A percentile compares a stretch with the other conserved stretches of the same genome.
These are phyloP conservation scores for Diddensiella transvaalensis DNA, from an alignment of 805 yeast species.

Conservation along the genomic window DNA sequence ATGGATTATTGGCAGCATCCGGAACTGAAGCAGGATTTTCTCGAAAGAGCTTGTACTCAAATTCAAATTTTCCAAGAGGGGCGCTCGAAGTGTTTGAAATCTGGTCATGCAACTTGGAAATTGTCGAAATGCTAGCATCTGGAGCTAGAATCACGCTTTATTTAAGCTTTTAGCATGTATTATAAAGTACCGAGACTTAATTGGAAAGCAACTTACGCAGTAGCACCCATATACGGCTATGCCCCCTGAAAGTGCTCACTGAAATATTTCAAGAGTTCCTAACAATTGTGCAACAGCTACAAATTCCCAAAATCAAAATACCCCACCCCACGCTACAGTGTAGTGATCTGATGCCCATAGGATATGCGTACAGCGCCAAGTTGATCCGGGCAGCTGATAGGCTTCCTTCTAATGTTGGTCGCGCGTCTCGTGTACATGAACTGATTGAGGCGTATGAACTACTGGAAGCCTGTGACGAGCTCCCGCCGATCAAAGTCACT, in stretches of 20 bases:
- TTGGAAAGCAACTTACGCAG: slow-evolving; percentile 4
- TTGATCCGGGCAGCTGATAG: slow-evolving; percentile 34
- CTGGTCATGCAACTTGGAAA: slow-evolving; percentile 66
- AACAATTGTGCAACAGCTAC: no score
- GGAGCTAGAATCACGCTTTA: slow-evolving; percentile 16
- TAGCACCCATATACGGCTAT: slow-evolving; percentile 1
- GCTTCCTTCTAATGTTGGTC: slow-evolving; percentile 51
- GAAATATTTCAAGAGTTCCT: no score
- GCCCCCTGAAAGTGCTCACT: no score
- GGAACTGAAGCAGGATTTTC: slow-evolving; percentile 50
- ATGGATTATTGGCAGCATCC: not conserved
- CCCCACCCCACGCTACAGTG: not conserved
- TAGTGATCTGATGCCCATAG: slow-evolving; percentile 16
- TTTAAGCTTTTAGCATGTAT: not conserved
- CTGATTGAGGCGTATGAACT: slow-evolving; percentile 44
- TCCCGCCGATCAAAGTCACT: slow-evolving; percentile 31
- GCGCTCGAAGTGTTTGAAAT: slow-evolving; percentile 65
- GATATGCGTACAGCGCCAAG: slow-evolving; percentile 24
- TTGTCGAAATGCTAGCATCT: slow-evolving; percentile 38
- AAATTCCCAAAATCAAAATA: no score
- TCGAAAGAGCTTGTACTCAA: slow-evolving; percentile 63
- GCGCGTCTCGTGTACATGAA: slow-evolving; percentile 45
- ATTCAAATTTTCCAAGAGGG: slow-evolving; percentile 60
- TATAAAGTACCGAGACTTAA: not conserved
- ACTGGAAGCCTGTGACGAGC: slow-evolving; percentile 28